A percentile compares a stretch with the other conserved stretches of the same genome.
Conservation (phyloP, 305 asterid genomes). For the Euphrasia arctica region DNA sequence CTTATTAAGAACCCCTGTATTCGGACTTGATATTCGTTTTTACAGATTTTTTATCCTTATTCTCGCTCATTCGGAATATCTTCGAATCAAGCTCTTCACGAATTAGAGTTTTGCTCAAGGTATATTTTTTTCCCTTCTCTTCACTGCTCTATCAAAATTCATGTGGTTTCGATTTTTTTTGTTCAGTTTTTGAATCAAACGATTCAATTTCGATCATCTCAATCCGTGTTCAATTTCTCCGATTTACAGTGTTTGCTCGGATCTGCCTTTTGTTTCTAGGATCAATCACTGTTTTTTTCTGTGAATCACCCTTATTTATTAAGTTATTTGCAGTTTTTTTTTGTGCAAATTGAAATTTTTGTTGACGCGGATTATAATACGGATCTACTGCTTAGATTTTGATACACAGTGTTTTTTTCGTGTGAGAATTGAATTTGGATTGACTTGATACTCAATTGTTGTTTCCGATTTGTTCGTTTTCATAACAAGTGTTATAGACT, state of each 20-base stretch:
- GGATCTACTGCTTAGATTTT: not conserved
- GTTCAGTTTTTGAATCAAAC: too few species aligned
- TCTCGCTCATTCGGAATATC: too few species aligned
- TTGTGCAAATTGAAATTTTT: not conserved
- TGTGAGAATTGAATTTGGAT: not conserved
- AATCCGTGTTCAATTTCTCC: not conserved
- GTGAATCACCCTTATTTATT: not conserved
- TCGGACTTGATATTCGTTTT: too few species aligned
- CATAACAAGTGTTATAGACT: not conserved
- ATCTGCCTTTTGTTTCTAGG: slow-evolving; percentile 13
- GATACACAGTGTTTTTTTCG: not conserved
- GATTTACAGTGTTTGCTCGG: slow-evolving; percentile 12
- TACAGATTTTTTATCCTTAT: too few species aligned
- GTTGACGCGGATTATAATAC: not conserved
- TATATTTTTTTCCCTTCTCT: too few species aligned
- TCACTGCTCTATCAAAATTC: too few species aligned
- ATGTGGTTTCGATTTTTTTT: too few species aligned
- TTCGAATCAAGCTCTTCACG: too few species aligned
- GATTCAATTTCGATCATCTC: too few species aligned
- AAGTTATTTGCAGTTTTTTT: slow-evolving; percentile 9
- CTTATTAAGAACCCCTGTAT: too few species aligned
- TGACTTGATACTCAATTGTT: not conserved
- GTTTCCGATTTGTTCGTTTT: not conserved
- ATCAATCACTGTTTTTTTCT: slow-evolving; percentile 1
- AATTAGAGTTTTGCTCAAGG: too few species aligned